Evolutionary conservation across 2,329 filamentous ascomycete species (phyloP), one percentile per base, ranked within the genome.

Genomic region (Colletotrichum sp.): DNA sequence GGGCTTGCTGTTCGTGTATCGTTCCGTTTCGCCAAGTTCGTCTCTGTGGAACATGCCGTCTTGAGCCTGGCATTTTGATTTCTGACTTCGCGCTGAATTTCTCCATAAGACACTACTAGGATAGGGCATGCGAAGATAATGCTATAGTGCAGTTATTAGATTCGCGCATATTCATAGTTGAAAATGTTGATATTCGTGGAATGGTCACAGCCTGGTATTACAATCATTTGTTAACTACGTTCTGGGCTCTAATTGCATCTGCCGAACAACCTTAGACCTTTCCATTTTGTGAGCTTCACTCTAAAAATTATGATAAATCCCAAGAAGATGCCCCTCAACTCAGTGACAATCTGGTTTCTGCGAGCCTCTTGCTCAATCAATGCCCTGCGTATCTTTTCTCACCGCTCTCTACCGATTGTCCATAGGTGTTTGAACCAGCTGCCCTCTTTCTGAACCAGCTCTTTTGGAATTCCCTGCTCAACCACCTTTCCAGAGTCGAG

Each of bases 401-500:
- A 21, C n/a, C n/a, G 18, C 43, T 48, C 43, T 21, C 43, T 10
- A 48, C 43, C 43, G 43, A 48, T 48, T 48, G 43, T 13, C 43
- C 43, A 48, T 13, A 48, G 43, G 9, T 48, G 43, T 13, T 43
- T 65, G 16, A 65, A 65, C 34, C 34, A 32, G n/a, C 62, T 28
- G 62, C 21, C n/a, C 36, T 65, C 34, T 26, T 16, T 24, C 24
- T 30, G 9, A 4, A 43, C 34, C 62, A 65, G 30, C 36, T 65
- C 62, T 13, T 18, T 8, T 2, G 62, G 62, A 28, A 43, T 21
- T 4, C 62, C 62, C 21, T 65, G 34, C 77, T 89, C 87, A 5
- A 85, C 84, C 26, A 88, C 79, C 73, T 78, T 76, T 7, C 87
- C 87, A 24, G 81, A 78, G 43, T 88, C 84, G 83, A 88, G 84